A percentile compares a stretch with the other conserved stretches of the same genome.
phyloP scores from a whole-genome alignment of 2,329 filamentous ascomycete species.

The Myriosclerotinia scirpicola region DNA sequence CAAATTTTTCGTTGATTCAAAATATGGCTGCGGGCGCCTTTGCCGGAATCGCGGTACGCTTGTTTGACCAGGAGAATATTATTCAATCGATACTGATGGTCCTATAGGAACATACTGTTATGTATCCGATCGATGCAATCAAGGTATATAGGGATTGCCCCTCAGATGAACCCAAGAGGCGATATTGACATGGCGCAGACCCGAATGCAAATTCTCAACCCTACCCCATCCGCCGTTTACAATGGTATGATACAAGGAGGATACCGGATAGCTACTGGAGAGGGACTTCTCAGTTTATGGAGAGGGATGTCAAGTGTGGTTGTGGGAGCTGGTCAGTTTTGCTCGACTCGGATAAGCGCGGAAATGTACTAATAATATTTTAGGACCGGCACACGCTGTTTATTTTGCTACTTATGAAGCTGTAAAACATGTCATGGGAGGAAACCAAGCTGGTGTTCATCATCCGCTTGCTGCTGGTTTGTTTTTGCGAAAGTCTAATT shows the following conservation, averaged over 20 bases:
- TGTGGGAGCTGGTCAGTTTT: slow-evolving; percentile 77
- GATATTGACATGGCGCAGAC: slow-evolving; percentile 58
- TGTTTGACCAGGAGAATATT: slow-evolving; percentile 16
- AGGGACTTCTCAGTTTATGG: slow-evolving; percentile 92
- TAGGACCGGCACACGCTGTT: slow-evolving; percentile 93
- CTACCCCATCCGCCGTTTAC: slow-evolving; percentile 77
- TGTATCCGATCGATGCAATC: slow-evolving; percentile 97
- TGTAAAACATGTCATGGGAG: slow-evolving; percentile 94
- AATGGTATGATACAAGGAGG: slow-evolving; percentile 89
- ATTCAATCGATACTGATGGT: slow-evolving; percentile 31
- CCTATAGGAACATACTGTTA: slow-evolving; percentile 87
- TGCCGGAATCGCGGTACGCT: slow-evolving; percentile 58
- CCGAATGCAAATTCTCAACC: slow-evolving; percentile 94
- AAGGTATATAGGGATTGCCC: slow-evolving; percentile 61
- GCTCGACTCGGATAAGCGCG: slow-evolving; percentile 4
- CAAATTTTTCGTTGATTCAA: slow-evolving; percentile 88
- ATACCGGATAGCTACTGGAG: slow-evolving; percentile 84
- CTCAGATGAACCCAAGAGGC: neutral
- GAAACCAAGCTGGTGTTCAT: slow-evolving; percentile 82
- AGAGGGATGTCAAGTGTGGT: slow-evolving; percentile 95
- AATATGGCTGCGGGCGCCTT: slow-evolving; percentile 98
- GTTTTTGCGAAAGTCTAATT: slow-evolving; percentile 35
- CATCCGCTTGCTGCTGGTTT: slow-evolving; percentile 90
- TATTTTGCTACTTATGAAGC: slow-evolving; percentile 98
- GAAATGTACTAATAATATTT: slow-evolving; percentile 35